Evolutionary conservation across 2,329 filamentous ascomycete species (phyloP).

Genomic region (Ophiostoma triangulosporum): DNA sequence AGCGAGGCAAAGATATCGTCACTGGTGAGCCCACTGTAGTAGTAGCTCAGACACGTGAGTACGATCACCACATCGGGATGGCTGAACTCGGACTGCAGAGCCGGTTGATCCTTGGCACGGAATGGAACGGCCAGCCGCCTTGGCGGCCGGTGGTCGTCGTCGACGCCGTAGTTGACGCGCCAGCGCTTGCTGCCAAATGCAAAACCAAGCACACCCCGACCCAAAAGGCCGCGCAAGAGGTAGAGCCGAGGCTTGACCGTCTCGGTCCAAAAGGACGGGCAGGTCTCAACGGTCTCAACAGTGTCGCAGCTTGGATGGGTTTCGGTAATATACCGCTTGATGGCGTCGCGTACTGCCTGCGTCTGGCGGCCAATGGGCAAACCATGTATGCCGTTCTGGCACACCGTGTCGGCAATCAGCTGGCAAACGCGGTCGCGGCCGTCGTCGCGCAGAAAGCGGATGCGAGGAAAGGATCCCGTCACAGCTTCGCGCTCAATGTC

Average conservation of each 20-base stretch:
- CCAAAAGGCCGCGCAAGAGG: conserved; percentile 42
- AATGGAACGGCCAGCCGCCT: conserved; percentile 45
- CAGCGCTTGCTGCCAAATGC: conserved; percentile 44
- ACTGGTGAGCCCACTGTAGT: conserved; percentile 39
- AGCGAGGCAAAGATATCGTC: conserved; percentile 36
- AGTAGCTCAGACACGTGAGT: conserved; percentile 43
- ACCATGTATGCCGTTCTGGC: conserved; percentile 12
- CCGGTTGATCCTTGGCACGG: conserved; percentile 43
- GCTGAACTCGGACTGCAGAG: conserved; percentile 44
- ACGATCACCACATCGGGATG: conserved; percentile 45
- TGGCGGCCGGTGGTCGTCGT: conserved; percentile 24
- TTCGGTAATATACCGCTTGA: conserved; percentile 28
- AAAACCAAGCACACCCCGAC: conserved; percentile 39
- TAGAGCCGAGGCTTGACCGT: conserved; percentile 25
- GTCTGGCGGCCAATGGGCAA: conserved; percentile 18
- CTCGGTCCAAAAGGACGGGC: conserved; percentile 23
- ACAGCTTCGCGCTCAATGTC: conserved; percentile 22
- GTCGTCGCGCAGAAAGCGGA: conserved; percentile 30
- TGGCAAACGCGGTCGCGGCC: conserved; percentile 14
- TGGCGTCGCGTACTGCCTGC: background rate
- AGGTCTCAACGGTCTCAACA: conserved; percentile 23
- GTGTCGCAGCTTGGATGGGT: conserved; percentile 18
- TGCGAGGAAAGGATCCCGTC: conserved; percentile 30
- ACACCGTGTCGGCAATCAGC: background rate
- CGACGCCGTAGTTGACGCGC: conserved; percentile 50